Evolutionary conservation across 805 yeast species (phyloP), one percentile per base, ranked within the genome.

Genomic region (Lipomyces mesembrius): DNA sequence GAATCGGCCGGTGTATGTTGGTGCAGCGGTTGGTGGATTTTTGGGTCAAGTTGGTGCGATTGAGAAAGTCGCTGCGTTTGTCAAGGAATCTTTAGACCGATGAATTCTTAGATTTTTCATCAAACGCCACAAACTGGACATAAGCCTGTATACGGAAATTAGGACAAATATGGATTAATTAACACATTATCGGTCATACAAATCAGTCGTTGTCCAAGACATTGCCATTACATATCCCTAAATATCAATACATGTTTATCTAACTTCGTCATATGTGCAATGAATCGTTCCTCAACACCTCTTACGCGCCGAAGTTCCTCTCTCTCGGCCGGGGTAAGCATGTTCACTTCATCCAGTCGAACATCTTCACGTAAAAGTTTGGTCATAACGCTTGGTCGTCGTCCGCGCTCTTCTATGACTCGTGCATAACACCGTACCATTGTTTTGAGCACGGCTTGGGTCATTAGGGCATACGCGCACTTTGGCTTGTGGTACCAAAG

Each of bases 281-380:
- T 59, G 22, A 80, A 69, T 56, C 67, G 72, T 56, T 74, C 77
- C 71, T 80, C 82, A 9, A 65, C 62, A n/a, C 53, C 57, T 20
- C 72, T 52, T 69, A 90, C 83, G 70, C 81, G 81, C 64, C 85
- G 85, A 71, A 92, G 80, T 71, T 91, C 94, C 64, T 86, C 83
- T 70, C 90, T 80, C 77, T 94, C 99, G 59, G 88, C 84, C 25
- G 89, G 88, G 52, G 92, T 80, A 59, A 95, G 78, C 67, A 90
- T 82, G 72, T 89, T 92, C 37, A 84, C 85, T 75, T 91, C 97
- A 70, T 85, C 85, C 1, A 95, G 96, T 74, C 85, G 87, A 20
- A 94, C 97, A 75, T 95, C 98, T 68, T 90, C 96, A 78, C 99
- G 85, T 70, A 88, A 89, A 64, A 93, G 87, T 77, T 94, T 94